Percentiles rank a stretch among this genome's conserved stretches.
phyloP scores from a whole-genome alignment of 2,329 filamentous ascomycete species.

The Conoideocrella luteorostrata region DNA sequence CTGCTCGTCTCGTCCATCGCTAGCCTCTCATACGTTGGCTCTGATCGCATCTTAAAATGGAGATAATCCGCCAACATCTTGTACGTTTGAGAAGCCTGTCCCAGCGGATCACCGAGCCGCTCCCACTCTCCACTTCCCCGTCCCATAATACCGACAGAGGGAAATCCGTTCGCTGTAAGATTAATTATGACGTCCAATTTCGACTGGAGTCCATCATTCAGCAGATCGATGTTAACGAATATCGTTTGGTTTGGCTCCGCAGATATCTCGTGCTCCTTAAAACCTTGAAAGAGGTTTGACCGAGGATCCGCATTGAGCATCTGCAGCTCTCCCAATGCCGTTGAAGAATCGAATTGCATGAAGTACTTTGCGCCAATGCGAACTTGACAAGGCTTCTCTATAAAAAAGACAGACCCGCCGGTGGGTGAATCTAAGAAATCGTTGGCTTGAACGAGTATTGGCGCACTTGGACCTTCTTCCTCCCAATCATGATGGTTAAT shows the following conservation, averaged over 20 bases:
- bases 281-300: background rate
- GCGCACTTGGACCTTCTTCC: background rate
- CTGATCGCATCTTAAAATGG: slow-evolving; percentile 1
- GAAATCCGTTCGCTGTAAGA: background rate
- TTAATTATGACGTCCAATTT: slow-evolving; percentile 4
- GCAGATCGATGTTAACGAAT: slow-evolving; percentile 3
- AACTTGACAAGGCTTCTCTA: background rate
- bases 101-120: slow-evolving; percentile 1
- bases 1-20: slow-evolving; percentile 1
- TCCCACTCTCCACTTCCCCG: slow-evolving; percentile 2
- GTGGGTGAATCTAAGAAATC: background rate
- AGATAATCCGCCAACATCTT: slow-evolving; percentile 1
- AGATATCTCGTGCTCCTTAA: background rate
- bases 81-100: background rate
- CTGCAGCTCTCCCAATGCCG: background rate
- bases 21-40: slow-evolving; percentile 2
- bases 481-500: background rate
- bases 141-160: background rate
- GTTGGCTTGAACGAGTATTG: background rate
- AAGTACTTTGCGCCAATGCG: background rate
- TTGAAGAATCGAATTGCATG: background rate
- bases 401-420: background rate
- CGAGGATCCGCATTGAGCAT: background rate
- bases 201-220: background rate
- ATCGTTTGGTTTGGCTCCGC: background rate